A percentile compares a stretch with the other conserved stretches of the same genome.
phyloP scores from a whole-genome alignment of 768 basidiomycete genomes.

The Daedalea quercina region DNA sequence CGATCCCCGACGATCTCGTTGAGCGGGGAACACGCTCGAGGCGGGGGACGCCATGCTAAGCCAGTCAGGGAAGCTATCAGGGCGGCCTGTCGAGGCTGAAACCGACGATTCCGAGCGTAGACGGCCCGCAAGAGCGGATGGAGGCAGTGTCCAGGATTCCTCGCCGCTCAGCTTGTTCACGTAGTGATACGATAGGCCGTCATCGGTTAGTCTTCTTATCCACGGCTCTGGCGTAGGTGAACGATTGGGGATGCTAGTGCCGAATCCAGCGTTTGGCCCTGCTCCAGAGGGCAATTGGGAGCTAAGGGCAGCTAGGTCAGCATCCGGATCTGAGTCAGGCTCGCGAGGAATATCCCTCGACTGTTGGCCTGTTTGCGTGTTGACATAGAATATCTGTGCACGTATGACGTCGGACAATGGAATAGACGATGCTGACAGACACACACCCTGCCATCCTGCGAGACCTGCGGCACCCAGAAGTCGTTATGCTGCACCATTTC shows the following conservation, averaged over 20 bases:
- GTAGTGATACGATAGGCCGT: constrained; percentile 77
- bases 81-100: constrained; percentile 22
- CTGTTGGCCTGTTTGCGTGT: constrained; percentile 79
- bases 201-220: constrained; percentile 73
- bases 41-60: constrained; percentile 75
- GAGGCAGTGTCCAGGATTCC: constrained; percentile 54
- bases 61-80: constrained; percentile 31
- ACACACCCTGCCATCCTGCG: constrained; percentile 75
- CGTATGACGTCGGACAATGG: not conserved
- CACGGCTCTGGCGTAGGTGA: constrained; percentile 72
- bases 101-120: constrained; percentile 29
- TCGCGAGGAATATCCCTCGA: constrained; percentile 79
- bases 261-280: constrained; percentile 55
- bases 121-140: constrained; percentile 9
- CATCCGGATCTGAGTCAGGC: constrained; percentile 59
- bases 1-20: constrained; percentile 19
- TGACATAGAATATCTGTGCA: constrained; percentile 89
- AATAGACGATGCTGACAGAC: not conserved
- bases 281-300: constrained; percentile 48
- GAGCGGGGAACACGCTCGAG: constrained; percentile 59
- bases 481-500: constrained; percentile 47
- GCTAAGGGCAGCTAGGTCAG: constrained; percentile 49
- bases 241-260: constrained; percentile 44
- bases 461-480: constrained; percentile 89
- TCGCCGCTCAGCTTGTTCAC: constrained; percentile 64